Conservation (phyloP, 1,284 basidiomycete species). For the Filobasidium uniguttulatum region DNA sequence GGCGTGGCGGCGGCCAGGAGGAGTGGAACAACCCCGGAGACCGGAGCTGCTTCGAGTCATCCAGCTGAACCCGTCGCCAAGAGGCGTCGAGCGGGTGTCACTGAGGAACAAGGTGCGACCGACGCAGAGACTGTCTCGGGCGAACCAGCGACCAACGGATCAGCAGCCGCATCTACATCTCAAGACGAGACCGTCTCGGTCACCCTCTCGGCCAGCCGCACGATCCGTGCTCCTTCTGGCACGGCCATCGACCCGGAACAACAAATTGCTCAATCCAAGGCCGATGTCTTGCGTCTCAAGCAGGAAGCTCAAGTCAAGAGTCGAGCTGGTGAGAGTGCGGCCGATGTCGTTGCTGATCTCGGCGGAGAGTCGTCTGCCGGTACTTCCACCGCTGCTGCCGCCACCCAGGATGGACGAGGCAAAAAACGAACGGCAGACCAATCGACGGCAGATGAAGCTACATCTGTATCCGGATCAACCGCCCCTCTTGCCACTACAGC, state of each 20-base stretch:
- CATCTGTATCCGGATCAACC: background rate
- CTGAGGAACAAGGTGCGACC: too few relatives aligned
- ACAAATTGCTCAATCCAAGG: slow-evolving; percentile 33
- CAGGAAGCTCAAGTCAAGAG: slow-evolving; percentile 25
- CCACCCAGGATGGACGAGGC: too few relatives aligned
- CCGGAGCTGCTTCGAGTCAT: slow-evolving; percentile 2
- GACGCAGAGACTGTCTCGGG: slow-evolving; percentile 2
- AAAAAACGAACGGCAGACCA: background rate
- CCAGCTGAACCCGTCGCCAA: too few relatives aligned
- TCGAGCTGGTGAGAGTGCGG: slow-evolving; percentile 24
- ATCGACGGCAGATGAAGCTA: background rate
- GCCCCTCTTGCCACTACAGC: background rate
- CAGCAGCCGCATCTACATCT: too few relatives aligned
- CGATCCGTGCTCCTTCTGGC: slow-evolving; percentile 27
- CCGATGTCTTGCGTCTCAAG: slow-evolving; percentile 33
- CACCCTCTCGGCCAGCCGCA: slow-evolving; percentile 31
- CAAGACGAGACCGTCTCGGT: slow-evolving; percentile 17
- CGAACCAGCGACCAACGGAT: background rate
- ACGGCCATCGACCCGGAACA: slow-evolving; percentile 27
- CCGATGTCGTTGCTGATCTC: background rate
- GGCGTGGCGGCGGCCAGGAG: slow-evolving; percentile 6
- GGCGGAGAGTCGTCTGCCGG: background rate
- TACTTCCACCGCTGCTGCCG: background rate
- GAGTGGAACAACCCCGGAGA: background rate
- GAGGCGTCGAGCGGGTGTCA: too few relatives aligned